phyloP scores from a whole-genome alignment of 257 asterid species.

The Fraxinus pennsylvanica region DNA sequence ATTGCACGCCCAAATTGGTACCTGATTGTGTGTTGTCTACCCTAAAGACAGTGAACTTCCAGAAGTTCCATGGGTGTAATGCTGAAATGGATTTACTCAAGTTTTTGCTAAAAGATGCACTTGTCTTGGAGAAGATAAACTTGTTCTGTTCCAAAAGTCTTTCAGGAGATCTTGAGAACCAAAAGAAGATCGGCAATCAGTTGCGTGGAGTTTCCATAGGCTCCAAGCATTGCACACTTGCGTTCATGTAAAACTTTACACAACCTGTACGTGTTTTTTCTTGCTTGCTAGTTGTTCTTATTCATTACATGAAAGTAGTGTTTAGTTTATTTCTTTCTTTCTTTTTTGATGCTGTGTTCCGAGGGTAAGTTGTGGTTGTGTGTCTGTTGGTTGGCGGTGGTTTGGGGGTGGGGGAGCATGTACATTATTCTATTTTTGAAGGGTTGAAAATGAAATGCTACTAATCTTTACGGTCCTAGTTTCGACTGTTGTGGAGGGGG shows the following conservation, averaged over 20 bases:
- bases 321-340: background rate
- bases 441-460: background rate
- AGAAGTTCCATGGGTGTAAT: conserved; percentile 38
- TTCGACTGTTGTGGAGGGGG: background rate
- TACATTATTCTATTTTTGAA: background rate
- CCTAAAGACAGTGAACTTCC: conserved; percentile 43
- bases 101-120: conserved; percentile 38
- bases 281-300: background rate
- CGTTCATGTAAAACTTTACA: conserved; percentile 28
- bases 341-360: background rate
- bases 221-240: conserved; percentile 39
- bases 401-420: background rate
- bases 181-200: conserved; percentile 30
- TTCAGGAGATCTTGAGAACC: conserved; percentile 25
- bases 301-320: background rate
- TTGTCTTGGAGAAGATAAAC: conserved; percentile 42
- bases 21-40: conserved; percentile 35
- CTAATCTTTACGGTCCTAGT: background rate
- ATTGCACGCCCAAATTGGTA: conserved; percentile 26
- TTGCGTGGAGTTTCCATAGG: conserved; percentile 34
- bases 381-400: too few relatives aligned
- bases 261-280: conserved; percentile 29
- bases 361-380: background rate
- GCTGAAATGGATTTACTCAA: conserved; percentile 42
- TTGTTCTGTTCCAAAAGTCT: conserved; percentile 32